phyloP scores from a whole-genome alignment of 495 filamentous ascomycete genomes.

The Aspergillus coremiiformis region DNA sequence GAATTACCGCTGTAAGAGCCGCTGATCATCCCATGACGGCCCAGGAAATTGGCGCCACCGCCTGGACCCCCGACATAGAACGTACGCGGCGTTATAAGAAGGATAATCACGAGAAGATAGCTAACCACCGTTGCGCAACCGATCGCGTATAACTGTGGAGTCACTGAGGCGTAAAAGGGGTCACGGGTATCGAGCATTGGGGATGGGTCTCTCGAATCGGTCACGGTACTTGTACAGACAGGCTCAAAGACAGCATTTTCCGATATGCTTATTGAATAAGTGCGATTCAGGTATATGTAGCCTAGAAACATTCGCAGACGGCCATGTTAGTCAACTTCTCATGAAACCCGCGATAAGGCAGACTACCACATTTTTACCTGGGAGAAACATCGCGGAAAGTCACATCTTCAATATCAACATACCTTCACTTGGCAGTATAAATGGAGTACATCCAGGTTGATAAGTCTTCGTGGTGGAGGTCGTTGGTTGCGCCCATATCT shows the following conservation, averaged over 20 bases:
- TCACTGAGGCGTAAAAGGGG: constrained; percentile 87
- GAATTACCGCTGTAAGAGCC: constrained; percentile 58
- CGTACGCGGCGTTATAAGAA: constrained; percentile 83
- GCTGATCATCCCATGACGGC: constrained; percentile 77
- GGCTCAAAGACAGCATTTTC: constrained; percentile 57
- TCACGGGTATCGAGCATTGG: constrained; percentile 57
- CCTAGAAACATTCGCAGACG: constrained; percentile 26
- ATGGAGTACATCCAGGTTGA: constrained; percentile 49
- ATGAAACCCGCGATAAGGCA: not conserved
- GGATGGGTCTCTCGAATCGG: constrained; percentile 24
- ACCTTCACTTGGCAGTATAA: constrained; percentile 52
- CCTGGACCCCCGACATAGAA: constrained; percentile 75
- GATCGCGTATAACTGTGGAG: constrained; percentile 86
- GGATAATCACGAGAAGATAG: constrained; percentile 89
- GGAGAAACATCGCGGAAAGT: not conserved
- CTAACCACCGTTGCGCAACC: constrained; percentile 85
- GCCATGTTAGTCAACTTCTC: not conserved
- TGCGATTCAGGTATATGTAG: constrained; percentile 49
- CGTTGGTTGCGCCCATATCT: constrained; percentile 48
- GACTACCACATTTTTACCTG: not conserved
- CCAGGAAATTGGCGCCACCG: constrained; percentile 62
- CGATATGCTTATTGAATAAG: constrained; percentile 52
- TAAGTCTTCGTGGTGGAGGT: constrained; percentile 33
- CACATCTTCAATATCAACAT: constrained; percentile 13
- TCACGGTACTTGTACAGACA: constrained; percentile 43